These are phyloP conservation scores for Penicillium fimorum DNA, from an alignment of 495 filamentous ascomycete genomes.

Conservation along the genomic window DNA sequence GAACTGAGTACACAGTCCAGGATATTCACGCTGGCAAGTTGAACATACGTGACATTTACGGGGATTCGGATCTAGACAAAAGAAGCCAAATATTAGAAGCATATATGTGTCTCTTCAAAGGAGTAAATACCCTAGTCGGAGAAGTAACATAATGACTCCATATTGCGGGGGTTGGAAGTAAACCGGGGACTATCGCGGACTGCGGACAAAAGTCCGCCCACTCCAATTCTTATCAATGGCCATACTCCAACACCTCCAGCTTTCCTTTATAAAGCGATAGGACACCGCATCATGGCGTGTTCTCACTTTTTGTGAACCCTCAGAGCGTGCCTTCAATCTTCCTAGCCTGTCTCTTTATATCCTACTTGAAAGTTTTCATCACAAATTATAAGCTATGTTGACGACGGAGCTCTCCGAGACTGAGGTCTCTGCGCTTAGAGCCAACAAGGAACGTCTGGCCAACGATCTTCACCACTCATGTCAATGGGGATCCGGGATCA, in stretches of 20 bases:
- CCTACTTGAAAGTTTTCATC: slow-evolving; percentile 24
- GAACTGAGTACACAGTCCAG: too few relatives aligned
- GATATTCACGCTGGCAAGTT: too few relatives aligned
- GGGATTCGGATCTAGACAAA: too few relatives aligned
- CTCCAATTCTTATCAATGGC: slow-evolving; percentile 12
- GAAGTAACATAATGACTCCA: background rate
- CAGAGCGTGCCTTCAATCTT: background rate
- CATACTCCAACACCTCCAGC: background rate
- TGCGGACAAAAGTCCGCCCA: slow-evolving; percentile 8
- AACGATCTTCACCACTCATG: slow-evolving; percentile 63
- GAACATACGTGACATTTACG: too few relatives aligned
- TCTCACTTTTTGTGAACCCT: background rate
- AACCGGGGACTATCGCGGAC: slow-evolving; percentile 1
- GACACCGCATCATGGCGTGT: background rate
- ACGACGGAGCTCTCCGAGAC: slow-evolving; percentile 41
- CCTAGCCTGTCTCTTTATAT: background rate
- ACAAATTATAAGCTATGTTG: slow-evolving; percentile 33
- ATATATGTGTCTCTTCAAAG: too few relatives aligned
- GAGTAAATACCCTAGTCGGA: too few relatives aligned
- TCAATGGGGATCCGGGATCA: slow-evolving; percentile 63
- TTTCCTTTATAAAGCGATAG: background rate
- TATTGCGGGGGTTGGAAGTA: slow-evolving; percentile 7
- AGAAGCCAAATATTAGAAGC: too few relatives aligned
- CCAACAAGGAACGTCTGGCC: slow-evolving; percentile 59
- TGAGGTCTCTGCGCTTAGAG: slow-evolving; percentile 47